These are phyloP conservation scores for Flaveria floridana DNA, from an alignment of 140 eudicot genomes.

Conservation along the genomic window DNA sequence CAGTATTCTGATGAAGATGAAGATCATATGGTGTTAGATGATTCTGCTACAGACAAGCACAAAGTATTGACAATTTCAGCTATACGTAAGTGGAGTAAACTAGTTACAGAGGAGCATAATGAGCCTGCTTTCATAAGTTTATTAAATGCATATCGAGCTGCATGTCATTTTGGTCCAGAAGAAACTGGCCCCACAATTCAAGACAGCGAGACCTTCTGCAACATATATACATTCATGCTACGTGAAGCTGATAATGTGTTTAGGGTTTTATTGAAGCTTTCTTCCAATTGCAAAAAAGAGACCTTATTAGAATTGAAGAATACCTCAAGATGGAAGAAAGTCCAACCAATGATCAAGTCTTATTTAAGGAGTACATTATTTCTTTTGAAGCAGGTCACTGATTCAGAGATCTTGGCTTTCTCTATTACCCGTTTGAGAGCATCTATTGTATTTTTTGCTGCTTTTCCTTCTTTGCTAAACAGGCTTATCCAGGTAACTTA, in stretches of 20 bases:
- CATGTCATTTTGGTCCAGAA: constrained; percentile 79
- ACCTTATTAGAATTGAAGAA: constrained; percentile 53
- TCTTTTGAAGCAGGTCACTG: constrained; percentile 78
- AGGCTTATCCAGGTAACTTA: constrained; percentile 72
- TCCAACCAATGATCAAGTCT: constrained; percentile 72
- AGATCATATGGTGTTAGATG: constrained; percentile 40
- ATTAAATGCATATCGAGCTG: constrained; percentile 84
- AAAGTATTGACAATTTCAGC: constrained; percentile 45
- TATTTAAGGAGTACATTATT: constrained; percentile 74
- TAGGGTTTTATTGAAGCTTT: constrained; percentile 53
- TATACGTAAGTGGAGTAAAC: constrained; percentile 56
- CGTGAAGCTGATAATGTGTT: constrained; percentile 72
- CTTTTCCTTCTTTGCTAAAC: constrained; percentile 65
- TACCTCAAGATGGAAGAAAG: constrained; percentile 65
- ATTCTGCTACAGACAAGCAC: constrained; percentile 30
- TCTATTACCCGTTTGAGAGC: constrained; percentile 56
- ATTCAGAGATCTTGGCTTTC: constrained; percentile 59
- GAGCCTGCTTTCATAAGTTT: constrained; percentile 58
- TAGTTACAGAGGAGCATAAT: constrained; percentile 47
- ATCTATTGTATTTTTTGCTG: constrained; percentile 67
- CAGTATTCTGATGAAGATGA: constrained; percentile 83
- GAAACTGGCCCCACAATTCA: constrained; percentile 52
- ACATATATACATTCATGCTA: constrained; percentile 56
- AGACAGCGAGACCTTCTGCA: constrained; percentile 60
- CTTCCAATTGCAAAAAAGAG: constrained; percentile 63